Percentiles rank a stretch among this genome's conserved stretches.
These are phyloP conservation scores for Peniophora sp. DNA, from an alignment of 1,284 basidiomycete genomes.

Conservation along the genomic window DNA sequence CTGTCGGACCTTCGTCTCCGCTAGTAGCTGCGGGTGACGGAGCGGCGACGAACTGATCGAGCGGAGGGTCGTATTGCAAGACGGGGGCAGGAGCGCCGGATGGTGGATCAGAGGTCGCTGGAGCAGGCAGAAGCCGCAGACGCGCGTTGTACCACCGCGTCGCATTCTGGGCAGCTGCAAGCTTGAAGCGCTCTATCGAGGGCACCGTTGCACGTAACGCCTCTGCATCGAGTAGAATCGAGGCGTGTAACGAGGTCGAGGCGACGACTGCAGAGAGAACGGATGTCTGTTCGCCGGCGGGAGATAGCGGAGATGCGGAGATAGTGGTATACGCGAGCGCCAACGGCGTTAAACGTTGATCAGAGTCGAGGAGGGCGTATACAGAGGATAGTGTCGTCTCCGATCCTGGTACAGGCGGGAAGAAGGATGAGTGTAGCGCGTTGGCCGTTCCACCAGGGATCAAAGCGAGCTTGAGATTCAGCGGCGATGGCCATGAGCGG, in stretches of 20 bases:
- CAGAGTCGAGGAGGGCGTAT: conserved; percentile 32
- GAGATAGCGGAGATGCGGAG: conserved; percentile 23
- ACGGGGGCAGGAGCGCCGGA: conserved; percentile 25
- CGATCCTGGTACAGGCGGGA: conserved; percentile 29
- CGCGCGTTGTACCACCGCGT: conserved; percentile 62
- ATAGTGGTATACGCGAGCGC: conserved; percentile 52
- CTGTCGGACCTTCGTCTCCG: neutral
- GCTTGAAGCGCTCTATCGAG: conserved; percentile 79
- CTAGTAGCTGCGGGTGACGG: neutral
- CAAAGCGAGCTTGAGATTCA: conserved; percentile 37
- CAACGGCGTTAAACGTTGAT: conserved; percentile 32
- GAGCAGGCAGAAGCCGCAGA: conserved; percentile 38
- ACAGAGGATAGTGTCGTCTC: conserved; percentile 49
- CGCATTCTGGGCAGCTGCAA: conserved; percentile 74
- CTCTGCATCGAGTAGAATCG: conserved; percentile 79
- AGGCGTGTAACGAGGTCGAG: conserved; percentile 83
- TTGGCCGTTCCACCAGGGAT: conserved; percentile 91
- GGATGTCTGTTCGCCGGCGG: conserved; percentile 12
- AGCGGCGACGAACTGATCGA: conserved; percentile 38
- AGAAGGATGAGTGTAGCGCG: conserved; percentile 73
- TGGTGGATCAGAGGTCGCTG: conserved; percentile 15
- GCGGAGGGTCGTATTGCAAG: conserved; percentile 51
- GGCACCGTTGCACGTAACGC: conserved; percentile 60
- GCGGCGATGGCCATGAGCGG: conserved; percentile 10
- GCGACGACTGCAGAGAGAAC: conserved; percentile 55